Conservation (phyloP, 2,329 filamentous ascomycete genomes). For the Aspergillus melleus region DNA sequence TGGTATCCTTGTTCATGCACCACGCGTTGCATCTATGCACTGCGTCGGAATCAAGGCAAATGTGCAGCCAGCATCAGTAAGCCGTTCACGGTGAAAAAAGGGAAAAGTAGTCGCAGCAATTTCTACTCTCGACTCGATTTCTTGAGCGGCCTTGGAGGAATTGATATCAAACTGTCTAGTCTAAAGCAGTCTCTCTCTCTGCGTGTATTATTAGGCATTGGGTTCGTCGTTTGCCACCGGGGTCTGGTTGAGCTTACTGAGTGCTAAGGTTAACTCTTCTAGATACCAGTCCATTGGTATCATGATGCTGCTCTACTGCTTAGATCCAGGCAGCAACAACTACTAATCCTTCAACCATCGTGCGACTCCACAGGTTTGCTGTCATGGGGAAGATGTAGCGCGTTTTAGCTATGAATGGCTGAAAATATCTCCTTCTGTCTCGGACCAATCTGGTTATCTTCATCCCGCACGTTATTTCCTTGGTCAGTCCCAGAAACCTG, state of each 20-base stretch:
- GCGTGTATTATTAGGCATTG: not conserved
- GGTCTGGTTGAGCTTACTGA: not conserved
- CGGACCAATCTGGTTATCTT: not conserved
- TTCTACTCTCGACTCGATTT: not conserved
- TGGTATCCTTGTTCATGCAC: conserved; percentile 1
- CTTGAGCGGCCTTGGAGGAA: not conserved
- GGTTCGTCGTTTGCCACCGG: not conserved
- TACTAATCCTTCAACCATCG: not conserved
- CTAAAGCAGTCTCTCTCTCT: not conserved
- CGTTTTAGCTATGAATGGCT: not conserved
- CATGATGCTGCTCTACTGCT: too few species aligned
- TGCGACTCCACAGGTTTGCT: not conserved
- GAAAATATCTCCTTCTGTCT: not conserved
- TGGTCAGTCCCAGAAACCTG: not conserved
- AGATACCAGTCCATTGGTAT: too few species aligned
- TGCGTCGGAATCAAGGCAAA: not conserved
- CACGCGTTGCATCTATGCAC: not conserved
- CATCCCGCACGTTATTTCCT: not conserved
- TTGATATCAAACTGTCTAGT: not conserved
- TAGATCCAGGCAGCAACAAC: too few species aligned
- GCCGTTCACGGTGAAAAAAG: not conserved
- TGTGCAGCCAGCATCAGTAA: not conserved
- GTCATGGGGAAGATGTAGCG: not conserved
- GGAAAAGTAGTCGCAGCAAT: not conserved
- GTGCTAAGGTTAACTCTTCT: not conserved